These are phyloP conservation scores for Hortaea sp. DNA, from an alignment of 2,329 filamentous ascomycete genomes.

Conservation along the genomic window DNA sequence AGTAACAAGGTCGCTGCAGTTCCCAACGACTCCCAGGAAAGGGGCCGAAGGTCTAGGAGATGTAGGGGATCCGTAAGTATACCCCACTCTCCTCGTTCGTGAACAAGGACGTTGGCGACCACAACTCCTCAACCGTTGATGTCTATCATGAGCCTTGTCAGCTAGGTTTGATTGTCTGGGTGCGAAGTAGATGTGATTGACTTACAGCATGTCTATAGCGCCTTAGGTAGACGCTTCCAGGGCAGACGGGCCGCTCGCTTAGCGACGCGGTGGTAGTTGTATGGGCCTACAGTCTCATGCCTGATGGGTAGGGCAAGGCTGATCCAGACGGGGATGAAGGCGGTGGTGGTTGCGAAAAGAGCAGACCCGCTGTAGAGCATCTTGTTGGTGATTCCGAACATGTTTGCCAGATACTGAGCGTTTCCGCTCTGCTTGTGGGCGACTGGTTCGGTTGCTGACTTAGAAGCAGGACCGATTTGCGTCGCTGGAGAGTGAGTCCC, in stretches of 20 bases:
- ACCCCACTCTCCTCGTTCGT: no score
- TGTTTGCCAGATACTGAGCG: conserved; percentile 2
- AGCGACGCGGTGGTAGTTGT: conserved; percentile 22
- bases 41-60: no score
- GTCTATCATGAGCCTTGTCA: conserved; percentile 1
- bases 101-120: conserved; percentile 29
- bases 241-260: conserved; percentile 18
- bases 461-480: neutral
- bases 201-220: conserved; percentile 16
- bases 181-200: neutral
- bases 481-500: neutral
- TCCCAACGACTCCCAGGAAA: no score
- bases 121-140: conserved; percentile 35
- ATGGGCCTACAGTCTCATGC: conserved; percentile 21
- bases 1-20: no score
- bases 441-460: neutral
- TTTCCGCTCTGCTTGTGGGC: neutral
- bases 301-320: conserved; percentile 20
- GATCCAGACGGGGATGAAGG: conserved; percentile 22
- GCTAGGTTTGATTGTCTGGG: neutral
- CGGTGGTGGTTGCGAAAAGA: conserved; percentile 21
- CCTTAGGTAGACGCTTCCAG: conserved; percentile 23
- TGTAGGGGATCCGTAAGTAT: no score
- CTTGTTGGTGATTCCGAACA: conserved; percentile 12
- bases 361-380: conserved; percentile 21